Base-by-base conservation (phyloP, 345 rosid genomes). In the Crucihimalaya himalaica region DNA sequence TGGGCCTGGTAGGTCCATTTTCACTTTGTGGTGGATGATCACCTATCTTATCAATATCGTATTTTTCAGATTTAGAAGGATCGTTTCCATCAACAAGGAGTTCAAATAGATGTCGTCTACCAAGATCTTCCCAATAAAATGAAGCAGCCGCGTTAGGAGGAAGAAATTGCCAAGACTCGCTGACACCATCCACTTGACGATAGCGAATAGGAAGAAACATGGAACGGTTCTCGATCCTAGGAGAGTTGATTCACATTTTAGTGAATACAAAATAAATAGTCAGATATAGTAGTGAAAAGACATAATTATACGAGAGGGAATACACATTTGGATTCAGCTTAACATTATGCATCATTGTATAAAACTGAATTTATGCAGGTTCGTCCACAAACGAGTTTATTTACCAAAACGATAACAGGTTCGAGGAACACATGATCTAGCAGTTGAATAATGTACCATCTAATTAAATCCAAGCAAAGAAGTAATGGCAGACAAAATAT, bases 61-160 rank as follows among this genome's bases (percentile, higher is more conserved):
- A 90, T 25, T 68, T 86, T 71, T 81, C 78, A 35, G 96, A 83
- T 70, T 77, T 82, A 46, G 81, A 84, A 72, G 84, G 76, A 59
- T 92, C 92, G 45, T 84, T 74, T 39, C 98, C 94, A 80, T 83
- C 94, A 65, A 84, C 85, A 71, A 90, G 86, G 71, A 92, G 78
- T 79, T 89, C 99, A 76, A 92, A 64, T 19, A 86, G 71, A 76
- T 81, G 86, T 20, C 75, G 82, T 77, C 90, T 86, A 81, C 97
- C 96, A 78, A 92, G 85, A 85, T 92, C 90, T 81, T 96, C 99
- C 99, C 99, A 92, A 23, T 83, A 85, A 87, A 92, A 96, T 56
- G 98, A 85, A 83, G 88, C 88, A 67, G 99, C 94, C 18, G 97
- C 73, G n/a, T 82, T 84, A 42, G 99, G 99, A 61, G 84, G 89